These are phyloP conservation scores for Arabis alpina DNA, from an alignment of 345 rosid genomes.

Conservation along the genomic window DNA sequence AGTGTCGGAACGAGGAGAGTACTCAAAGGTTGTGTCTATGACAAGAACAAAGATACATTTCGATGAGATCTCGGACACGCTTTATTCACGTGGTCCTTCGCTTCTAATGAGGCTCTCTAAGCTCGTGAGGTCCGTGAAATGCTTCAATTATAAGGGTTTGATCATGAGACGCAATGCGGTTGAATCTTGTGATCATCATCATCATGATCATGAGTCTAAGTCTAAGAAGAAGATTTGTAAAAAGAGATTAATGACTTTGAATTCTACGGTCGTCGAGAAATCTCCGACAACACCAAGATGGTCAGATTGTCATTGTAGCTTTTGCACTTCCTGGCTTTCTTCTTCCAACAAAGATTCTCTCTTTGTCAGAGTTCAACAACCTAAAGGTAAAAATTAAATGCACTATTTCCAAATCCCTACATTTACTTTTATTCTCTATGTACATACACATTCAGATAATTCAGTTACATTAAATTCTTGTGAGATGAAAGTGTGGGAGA, in stretches of 20 bases:
- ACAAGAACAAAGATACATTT: slow-evolving; percentile 65
- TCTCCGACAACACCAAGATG: slow-evolving; percentile 69
- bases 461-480: neutral
- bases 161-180: slow-evolving; percentile 39
- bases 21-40: slow-evolving; percentile 64
- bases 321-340: slow-evolving; percentile 73
- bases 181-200: slow-evolving; percentile 41
- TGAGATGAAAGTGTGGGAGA: neutral
- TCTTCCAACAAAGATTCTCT: slow-evolving; percentile 60
- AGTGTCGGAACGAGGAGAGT: slow-evolving; percentile 75
- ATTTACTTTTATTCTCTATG: neutral
- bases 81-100: slow-evolving; percentile 66
- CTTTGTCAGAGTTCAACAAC: slow-evolving; percentile 69
- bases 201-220: slow-evolving; percentile 11
- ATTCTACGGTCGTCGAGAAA: slow-evolving; percentile 69
- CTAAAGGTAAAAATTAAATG: slow-evolving; percentile 48
- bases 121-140: slow-evolving; percentile 54
- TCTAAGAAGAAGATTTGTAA: slow-evolving; percentile 36
- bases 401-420: neutral
- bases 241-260: slow-evolving; percentile 48
- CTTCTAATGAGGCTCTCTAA: slow-evolving; percentile 56
- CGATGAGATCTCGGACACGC: slow-evolving; percentile 94
- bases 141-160: slow-evolving; percentile 40
- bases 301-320: slow-evolving; percentile 87
- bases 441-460: neutral